phyloP scores from a whole-genome alignment of 805 yeast genomes.

The Metschnikowia corniflorae region DNA sequence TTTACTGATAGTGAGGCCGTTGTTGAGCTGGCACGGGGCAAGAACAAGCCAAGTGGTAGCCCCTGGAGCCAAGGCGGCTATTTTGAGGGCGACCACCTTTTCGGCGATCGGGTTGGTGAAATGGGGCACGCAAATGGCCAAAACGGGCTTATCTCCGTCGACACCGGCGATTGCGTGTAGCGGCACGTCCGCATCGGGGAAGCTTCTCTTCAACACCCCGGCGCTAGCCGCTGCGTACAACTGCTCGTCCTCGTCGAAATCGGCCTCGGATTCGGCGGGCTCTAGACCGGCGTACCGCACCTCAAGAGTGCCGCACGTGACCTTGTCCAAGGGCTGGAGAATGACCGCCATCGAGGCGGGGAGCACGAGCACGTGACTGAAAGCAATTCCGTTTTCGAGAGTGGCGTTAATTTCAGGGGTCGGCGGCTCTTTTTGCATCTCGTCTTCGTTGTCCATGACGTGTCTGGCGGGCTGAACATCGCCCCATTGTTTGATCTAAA shows the following conservation, averaged over 20 bases:
- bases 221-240: conserved; percentile 36
- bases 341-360: conserved; percentile 20
- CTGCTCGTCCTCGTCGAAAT: conserved; percentile 50
- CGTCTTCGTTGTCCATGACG: conserved; percentile 42
- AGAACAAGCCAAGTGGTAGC: conserved; percentile 26
- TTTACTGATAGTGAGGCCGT: conserved; percentile 26
- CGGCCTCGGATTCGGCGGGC: conserved; percentile 24
- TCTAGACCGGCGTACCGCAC: conserved; percentile 15
- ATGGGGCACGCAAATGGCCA: conserved; percentile 31
- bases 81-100: conserved; percentile 25
- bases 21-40: conserved; percentile 37
- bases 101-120: conserved; percentile 34
- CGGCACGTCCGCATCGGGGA: conserved; percentile 23
- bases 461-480: conserved; percentile 52
- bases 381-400: background rate
- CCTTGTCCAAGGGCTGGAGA: conserved; percentile 14
- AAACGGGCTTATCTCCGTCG: background rate
- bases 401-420: conserved; percentile 10
- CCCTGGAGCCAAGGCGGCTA: conserved; percentile 17
- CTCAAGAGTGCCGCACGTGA: conserved; percentile 16
- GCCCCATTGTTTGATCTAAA: conserved; percentile 45
- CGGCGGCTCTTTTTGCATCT: conserved; percentile 18
- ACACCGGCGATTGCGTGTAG: conserved; percentile 1
- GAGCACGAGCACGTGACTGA: conserved; percentile 15
- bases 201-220: conserved; percentile 22